Base-by-base conservation (phyloP, 108 stramenopile genomes). In the Conticribra weissflogii region DNA sequence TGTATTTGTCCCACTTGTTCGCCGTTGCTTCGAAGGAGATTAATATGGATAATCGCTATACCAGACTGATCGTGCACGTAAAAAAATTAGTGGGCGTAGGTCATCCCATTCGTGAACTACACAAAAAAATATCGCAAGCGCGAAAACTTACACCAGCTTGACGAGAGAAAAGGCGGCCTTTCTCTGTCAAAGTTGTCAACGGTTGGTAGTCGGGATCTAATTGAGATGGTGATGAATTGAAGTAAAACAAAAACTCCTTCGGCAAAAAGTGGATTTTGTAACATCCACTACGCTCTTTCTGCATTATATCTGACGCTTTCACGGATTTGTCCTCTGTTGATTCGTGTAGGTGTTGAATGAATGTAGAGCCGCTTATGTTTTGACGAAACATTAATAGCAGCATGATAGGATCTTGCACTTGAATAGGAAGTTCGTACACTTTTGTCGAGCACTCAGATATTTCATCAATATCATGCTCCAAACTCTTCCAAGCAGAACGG, bases 331-430 rank as follows among this genome's bases (percentile, higher is more conserved):
- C 55, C 18, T 28, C 19, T 25, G 68, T 41, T 28, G 52, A 55
- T 22, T 62, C 62, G 50, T 79, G 62, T 31, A 89, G 61, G 16
- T 71, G 85, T 54, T 93, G 89, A 53, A 93, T 88, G 59, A 82
- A 92, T 17, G 66, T 55, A 31, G 53, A 54, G 15, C 66, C 66
- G 17, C 45, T 65, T 8, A 65, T 65, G 21, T 65, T 65, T 36
- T 87, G 90, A 9, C 88, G 71, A 41, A 93, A 89, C 62, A 83
- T 82, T 0, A 93, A 63, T 34, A 90, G 56, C 9, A 93, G 56
- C 60, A 89, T 63, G 16, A 87, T 60, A 34, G 88, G 88, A 70
- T 93, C 92, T 62, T 68, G 46, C 15, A 84, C 73, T 50, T 51
- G 27, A 27, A 48, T 17, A 33, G 89, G 89, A 45, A 90, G 81